Evolutionary conservation across 2,329 filamentous ascomycete genomes (phyloP).

Genomic region (Nigrospora osmanthi): DNA sequence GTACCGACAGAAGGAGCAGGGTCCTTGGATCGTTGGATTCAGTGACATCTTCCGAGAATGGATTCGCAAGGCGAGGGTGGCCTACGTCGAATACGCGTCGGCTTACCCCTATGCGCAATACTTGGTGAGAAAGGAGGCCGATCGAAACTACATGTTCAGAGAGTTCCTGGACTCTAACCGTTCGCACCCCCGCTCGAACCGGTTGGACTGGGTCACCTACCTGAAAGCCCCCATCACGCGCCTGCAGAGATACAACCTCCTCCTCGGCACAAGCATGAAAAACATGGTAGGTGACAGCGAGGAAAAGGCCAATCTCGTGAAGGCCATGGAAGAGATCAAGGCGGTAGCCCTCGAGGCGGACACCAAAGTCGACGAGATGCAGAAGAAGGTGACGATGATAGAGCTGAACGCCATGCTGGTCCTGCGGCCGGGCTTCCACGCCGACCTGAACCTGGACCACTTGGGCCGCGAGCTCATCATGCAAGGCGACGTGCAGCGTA

Average conservation of each 20-base stretch:
- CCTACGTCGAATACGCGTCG: conserved; percentile 88
- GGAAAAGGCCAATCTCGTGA: conserved; percentile 76
- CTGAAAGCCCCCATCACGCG: conserved; percentile 89
- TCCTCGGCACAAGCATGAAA: conserved; percentile 76
- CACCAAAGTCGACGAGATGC: conserved; percentile 83
- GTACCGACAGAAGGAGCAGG: conserved; percentile 93
- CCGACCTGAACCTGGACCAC: conserved; percentile 85
- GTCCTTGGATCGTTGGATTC: conserved; percentile 87
- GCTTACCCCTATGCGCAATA: conserved; percentile 80
- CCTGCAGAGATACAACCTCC: conserved; percentile 79
- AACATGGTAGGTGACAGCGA: conserved; percentile 79
- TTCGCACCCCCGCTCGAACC: conserved; percentile 69
- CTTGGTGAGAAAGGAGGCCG: conserved; percentile 74
- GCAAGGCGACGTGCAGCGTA: conserved; percentile 81
- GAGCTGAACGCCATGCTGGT: conserved; percentile 79
- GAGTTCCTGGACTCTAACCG: conserved; percentile 77
- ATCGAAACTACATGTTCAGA: conserved; percentile 78
- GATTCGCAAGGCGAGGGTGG: conserved; percentile 85
- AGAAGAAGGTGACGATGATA: conserved; percentile 80
- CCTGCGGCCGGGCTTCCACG: conserved; percentile 79
- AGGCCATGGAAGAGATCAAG: conserved; percentile 88
- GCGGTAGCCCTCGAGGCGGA: conserved; percentile 86
- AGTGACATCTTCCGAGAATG: conserved; percentile 97
- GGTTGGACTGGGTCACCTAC: conserved; percentile 90
- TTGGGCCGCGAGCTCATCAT: conserved; percentile 86